phyloP scores from a whole-genome alignment of 345 rosid species.

The Linum trigynum region DNA sequence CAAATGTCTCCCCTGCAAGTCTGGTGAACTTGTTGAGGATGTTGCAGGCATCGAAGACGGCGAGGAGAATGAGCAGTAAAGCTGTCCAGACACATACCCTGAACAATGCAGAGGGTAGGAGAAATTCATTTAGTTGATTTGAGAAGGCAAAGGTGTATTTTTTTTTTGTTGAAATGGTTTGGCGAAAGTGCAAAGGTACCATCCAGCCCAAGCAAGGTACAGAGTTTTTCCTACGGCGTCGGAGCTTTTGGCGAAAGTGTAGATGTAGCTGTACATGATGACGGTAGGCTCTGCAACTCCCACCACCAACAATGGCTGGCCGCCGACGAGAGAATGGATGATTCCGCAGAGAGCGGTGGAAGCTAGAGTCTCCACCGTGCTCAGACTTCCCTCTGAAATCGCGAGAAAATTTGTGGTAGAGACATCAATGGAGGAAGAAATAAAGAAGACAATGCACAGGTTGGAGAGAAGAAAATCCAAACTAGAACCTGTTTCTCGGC shows the following conservation, averaged over 20 bases:
- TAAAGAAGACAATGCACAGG: background rate
- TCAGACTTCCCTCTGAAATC: constrained; percentile 44
- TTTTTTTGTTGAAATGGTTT: background rate
- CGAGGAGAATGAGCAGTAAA: constrained; percentile 53
- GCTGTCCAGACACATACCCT: constrained; percentile 97
- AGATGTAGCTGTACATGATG: constrained; percentile 31
- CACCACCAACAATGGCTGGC: constrained; percentile 32
- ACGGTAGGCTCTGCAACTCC: constrained; percentile 43
- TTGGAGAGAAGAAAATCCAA: background rate
- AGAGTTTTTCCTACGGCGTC: constrained; percentile 21
- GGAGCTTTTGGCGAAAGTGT: constrained; percentile 22
- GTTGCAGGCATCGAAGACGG: constrained; percentile 47
- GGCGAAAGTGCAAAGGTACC: constrained; percentile 14
- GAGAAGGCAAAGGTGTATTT: background rate
- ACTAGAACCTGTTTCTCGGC: constrained; percentile 43
- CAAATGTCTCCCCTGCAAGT: constrained; percentile 75
- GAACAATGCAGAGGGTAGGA: constrained; percentile 3
- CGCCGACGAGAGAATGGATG: constrained; percentile 48
- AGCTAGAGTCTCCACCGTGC: constrained; percentile 49
- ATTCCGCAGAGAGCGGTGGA: constrained; percentile 56
- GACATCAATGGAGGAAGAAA: background rate
- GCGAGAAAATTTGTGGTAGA: background rate
- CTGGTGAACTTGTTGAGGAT: constrained; percentile 73
- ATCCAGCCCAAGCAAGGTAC: constrained; percentile 37
- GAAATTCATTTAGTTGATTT: background rate